Conservation (phyloP, 2,329 filamentous ascomycete species). For the Exophiala sp. region DNA sequence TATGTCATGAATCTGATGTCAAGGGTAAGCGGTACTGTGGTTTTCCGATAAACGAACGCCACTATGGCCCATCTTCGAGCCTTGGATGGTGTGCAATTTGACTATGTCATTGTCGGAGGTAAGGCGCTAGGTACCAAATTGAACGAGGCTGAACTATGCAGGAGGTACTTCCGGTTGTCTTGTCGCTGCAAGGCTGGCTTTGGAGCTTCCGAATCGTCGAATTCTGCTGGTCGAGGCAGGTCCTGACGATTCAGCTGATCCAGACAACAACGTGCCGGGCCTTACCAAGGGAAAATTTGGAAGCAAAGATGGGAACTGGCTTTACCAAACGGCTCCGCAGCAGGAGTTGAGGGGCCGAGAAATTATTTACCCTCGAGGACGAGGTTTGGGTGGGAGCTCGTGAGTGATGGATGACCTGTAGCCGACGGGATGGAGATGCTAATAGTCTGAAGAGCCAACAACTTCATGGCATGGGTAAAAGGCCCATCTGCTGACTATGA, state of each 20-base stretch:
- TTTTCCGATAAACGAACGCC: not conserved
- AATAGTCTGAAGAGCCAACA: not conserved
- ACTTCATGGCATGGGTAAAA: not conserved
- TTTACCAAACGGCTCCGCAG: not conserved
- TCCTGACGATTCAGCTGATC: not conserved
- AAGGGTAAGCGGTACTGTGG: too few relatives aligned
- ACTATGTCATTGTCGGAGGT: not conserved
- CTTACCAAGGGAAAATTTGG: not conserved
- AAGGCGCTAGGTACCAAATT: not conserved
- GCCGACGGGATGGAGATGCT: too few relatives aligned
- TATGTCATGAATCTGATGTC: too few relatives aligned
- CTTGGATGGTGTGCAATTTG: not conserved
- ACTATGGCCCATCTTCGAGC: not conserved
- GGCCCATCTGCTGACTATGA: not conserved
- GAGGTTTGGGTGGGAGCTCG: not conserved
- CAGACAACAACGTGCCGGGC: not conserved
- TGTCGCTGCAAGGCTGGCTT: not conserved
- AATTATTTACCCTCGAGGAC: not conserved
- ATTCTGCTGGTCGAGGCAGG: not conserved
- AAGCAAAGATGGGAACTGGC: not conserved
- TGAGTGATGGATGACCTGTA: too few relatives aligned
- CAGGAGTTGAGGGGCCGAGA: not conserved
- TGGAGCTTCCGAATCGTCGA: not conserved
- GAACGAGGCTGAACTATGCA: not conserved
- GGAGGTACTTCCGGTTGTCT: not conserved